These are phyloP conservation scores for Sporothrix curviconia DNA, from an alignment of 2,329 filamentous ascomycete genomes.

Conservation along the genomic window DNA sequence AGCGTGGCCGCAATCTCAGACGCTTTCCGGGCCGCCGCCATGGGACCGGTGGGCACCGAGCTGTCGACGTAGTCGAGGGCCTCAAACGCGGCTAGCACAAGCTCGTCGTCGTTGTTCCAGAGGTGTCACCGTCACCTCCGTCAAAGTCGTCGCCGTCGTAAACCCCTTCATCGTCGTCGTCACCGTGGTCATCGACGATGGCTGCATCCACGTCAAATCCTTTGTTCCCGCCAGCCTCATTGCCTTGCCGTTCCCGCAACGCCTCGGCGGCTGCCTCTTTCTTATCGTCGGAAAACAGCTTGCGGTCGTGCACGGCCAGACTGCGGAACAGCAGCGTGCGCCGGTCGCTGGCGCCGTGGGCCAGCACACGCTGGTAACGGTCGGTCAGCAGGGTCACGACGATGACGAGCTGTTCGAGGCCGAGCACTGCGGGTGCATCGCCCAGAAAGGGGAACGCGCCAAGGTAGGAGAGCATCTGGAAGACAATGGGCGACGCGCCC, in stretches of 20 bases:
- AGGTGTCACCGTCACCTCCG: constrained; percentile 27
- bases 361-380: constrained; percentile 58
- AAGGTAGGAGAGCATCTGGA: constrained; percentile 64
- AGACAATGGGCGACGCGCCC: constrained; percentile 59
- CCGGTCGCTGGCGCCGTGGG: constrained; percentile 50
- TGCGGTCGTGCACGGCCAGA: constrained; percentile 63
- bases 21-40: constrained; percentile 30
- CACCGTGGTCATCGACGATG: constrained; percentile 36
- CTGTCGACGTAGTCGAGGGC: constrained; percentile 55
- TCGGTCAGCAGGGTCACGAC: constrained; percentile 67
- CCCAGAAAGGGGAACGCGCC: constrained; percentile 68
- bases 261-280: constrained; percentile 16
- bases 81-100: constrained; percentile 63
- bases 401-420: constrained; percentile 64
- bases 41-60: not conserved
- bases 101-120: constrained; percentile 47
- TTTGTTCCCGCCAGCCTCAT: not conserved
- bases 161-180: constrained; percentile 50
- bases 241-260: not conserved
- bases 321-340: constrained; percentile 63
- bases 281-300: constrained; percentile 30
- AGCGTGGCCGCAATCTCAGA: constrained; percentile 34
- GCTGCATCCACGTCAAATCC: constrained; percentile 44
- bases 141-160: constrained; percentile 26
- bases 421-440: constrained; percentile 63